These are phyloP conservation scores for Auricularia sp. DNA, from an alignment of 768 basidiomycete species.

Conservation along the genomic window DNA sequence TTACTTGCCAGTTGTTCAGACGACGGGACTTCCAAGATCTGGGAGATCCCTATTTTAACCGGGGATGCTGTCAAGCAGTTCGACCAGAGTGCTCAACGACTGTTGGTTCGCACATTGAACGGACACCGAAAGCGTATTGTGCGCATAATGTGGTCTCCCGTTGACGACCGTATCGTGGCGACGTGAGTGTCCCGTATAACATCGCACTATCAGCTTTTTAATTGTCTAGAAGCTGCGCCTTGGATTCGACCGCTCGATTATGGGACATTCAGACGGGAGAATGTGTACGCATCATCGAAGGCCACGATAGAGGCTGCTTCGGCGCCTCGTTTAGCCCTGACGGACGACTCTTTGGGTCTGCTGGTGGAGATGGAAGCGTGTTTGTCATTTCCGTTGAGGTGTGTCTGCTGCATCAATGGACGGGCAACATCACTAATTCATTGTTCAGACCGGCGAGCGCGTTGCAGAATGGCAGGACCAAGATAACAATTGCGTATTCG, in stretches of 20 bases:
- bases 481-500: background rate
- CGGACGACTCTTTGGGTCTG: constrained; percentile 63
- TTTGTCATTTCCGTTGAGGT: background rate
- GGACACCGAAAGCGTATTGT: constrained; percentile 62
- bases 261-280: constrained; percentile 76
- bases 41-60: constrained; percentile 39
- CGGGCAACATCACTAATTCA: background rate
- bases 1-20: constrained; percentile 74
- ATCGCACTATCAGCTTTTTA: background rate
- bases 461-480: background rate
- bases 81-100: constrained; percentile 1
- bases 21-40: constrained; percentile 67
- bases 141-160: constrained; percentile 60
- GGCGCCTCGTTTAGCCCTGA: constrained; percentile 66
- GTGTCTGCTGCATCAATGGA: background rate
- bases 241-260: constrained; percentile 68
- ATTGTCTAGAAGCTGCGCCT: constrained; percentile 47
- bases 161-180: constrained; percentile 48
- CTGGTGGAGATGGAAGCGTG: constrained; percentile 56
- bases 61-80: constrained; percentile 6
- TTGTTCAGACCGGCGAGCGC: background rate
- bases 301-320: constrained; percentile 65
- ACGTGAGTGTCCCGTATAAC: constrained; percentile 40
- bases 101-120: constrained; percentile 25
- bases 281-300: constrained; percentile 59